Percentiles rank a stretch among this genome's conserved stretches.
Conservation (phyloP, 108 stramenopile genomes). For the Stephanodiscus triporus region DNA sequence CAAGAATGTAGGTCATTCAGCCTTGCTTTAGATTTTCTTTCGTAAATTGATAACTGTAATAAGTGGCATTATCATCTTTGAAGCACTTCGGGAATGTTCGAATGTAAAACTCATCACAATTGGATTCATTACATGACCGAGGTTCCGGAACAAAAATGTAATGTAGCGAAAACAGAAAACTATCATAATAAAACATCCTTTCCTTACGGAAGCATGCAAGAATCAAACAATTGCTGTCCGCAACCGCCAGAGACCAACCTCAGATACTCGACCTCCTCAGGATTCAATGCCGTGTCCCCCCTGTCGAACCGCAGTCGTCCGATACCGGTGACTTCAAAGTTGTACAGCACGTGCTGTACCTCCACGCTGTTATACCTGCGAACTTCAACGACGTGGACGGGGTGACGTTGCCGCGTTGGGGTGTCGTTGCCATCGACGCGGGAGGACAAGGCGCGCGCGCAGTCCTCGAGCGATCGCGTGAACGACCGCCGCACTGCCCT, state of each 20-base stretch:
- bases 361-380: constrained; percentile 68
- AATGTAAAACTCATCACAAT: no score
- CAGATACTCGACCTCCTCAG: constrained; percentile 76
- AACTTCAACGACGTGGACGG: constrained; percentile 65
- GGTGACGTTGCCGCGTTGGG: neutral
- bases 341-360: constrained; percentile 80
- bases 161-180: no score
- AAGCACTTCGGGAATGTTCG: no score
- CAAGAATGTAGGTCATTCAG: no score
- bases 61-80: no score
- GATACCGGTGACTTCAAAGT: constrained; percentile 79
- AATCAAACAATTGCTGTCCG: constrained; percentile 76
- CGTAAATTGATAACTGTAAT: no score
- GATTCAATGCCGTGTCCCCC: constrained; percentile 80
- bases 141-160: no score
- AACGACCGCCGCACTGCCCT: constrained; percentile 59
- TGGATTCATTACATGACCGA: no score
- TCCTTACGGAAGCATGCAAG: constrained; percentile 50
- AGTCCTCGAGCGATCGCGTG: constrained; percentile 58
- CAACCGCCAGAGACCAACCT: constrained; percentile 79
- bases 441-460: constrained; percentile 30
- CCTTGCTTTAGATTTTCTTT: no score
- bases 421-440: constrained; percentile 3
- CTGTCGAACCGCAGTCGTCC: constrained; percentile 82
- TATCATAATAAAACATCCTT: no score